A percentile compares a stretch with the other conserved stretches of the same genome.
These are phyloP conservation scores for Thelonectria discophora DNA, from an alignment of 2,329 filamentous ascomycete species.

Conservation along the genomic window DNA sequence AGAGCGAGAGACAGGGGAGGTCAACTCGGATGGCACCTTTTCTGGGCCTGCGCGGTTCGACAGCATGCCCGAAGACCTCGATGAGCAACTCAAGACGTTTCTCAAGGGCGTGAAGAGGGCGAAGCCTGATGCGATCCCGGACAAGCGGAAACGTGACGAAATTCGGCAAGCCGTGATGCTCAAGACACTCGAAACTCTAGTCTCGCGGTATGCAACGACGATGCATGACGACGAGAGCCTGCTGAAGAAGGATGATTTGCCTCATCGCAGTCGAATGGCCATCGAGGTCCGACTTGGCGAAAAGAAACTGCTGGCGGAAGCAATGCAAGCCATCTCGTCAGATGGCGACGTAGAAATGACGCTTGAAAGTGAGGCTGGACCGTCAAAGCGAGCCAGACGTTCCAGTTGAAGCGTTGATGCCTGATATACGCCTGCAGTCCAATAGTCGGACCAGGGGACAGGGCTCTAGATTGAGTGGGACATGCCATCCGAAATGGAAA, in stretches of 20 bases:
- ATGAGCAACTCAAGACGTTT: constrained; percentile 59
- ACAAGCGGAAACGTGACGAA: constrained; percentile 61
- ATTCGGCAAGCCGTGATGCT: constrained; percentile 53
- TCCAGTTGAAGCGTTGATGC: constrained; percentile 27
- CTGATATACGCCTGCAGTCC: not conserved
- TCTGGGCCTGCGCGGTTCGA: constrained; percentile 49
- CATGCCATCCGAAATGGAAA: constrained; percentile 5
- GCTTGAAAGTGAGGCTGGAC: constrained; percentile 37
- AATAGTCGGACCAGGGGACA: not conserved
- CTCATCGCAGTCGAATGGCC: constrained; percentile 65
- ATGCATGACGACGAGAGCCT: constrained; percentile 53
- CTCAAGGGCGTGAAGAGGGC: constrained; percentile 60
- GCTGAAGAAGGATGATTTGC: constrained; percentile 43
- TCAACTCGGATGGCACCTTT: constrained; percentile 59
- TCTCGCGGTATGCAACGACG: constrained; percentile 54
- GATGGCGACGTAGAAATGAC: constrained; percentile 39
- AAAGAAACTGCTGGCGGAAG: constrained; percentile 70
- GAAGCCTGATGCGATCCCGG: constrained; percentile 52
- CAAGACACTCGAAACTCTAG: constrained; percentile 49
- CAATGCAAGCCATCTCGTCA: constrained; percentile 51
- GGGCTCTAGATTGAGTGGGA: not conserved
- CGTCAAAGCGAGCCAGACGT: constrained; percentile 45
- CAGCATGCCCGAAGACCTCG: constrained; percentile 60
- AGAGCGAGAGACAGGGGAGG: constrained; percentile 63
- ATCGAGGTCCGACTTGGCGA: constrained; percentile 75